Conservation (phyloP, 306 rosid genomes). For the Pyrus betulifolia region DNA sequence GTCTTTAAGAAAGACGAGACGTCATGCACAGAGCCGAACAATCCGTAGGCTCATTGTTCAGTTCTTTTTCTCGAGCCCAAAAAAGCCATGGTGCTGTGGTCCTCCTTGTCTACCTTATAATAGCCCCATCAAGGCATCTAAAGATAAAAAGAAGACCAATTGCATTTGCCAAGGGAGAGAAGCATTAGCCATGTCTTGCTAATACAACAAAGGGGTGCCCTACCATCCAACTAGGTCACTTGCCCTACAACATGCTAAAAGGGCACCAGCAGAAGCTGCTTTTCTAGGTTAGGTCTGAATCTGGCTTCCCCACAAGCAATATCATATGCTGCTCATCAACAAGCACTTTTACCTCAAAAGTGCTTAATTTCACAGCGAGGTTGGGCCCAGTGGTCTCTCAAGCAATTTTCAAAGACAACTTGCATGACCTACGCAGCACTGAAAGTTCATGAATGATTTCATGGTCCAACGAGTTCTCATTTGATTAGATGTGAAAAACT, state of each 20-base stretch:
- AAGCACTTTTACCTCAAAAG: background rate
- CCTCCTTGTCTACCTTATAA: slow-evolving; percentile 15
- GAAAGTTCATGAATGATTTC: slow-evolving; percentile 4
- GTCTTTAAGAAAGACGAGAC: too few relatives aligned
- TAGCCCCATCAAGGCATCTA: slow-evolving; percentile 4
- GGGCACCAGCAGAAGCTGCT: background rate
- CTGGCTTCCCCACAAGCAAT: slow-evolving; percentile 18
- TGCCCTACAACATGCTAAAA: slow-evolving; percentile 19
- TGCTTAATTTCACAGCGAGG: background rate
- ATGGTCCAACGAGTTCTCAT: slow-evolving; percentile 28
- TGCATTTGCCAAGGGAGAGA: slow-evolving; percentile 1
- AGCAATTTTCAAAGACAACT: slow-evolving; percentile 11
- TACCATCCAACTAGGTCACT: background rate
- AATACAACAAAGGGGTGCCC: slow-evolving; percentile 11
- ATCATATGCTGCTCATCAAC: slow-evolving; percentile 16
- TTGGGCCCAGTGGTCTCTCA: background rate
- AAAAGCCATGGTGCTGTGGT: slow-evolving; percentile 23
- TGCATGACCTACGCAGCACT: slow-evolving; percentile 10
- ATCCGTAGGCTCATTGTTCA: background rate
- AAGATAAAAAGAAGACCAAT: background rate
- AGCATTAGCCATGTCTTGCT: background rate
- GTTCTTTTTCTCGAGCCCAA: background rate
- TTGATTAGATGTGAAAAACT: background rate
- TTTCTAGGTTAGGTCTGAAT: slow-evolving; percentile 6
- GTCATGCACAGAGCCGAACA: background rate